phyloP scores from a whole-genome alignment of 495 filamentous ascomycete genomes.

The Diplogelasinospora grovesii region DNA sequence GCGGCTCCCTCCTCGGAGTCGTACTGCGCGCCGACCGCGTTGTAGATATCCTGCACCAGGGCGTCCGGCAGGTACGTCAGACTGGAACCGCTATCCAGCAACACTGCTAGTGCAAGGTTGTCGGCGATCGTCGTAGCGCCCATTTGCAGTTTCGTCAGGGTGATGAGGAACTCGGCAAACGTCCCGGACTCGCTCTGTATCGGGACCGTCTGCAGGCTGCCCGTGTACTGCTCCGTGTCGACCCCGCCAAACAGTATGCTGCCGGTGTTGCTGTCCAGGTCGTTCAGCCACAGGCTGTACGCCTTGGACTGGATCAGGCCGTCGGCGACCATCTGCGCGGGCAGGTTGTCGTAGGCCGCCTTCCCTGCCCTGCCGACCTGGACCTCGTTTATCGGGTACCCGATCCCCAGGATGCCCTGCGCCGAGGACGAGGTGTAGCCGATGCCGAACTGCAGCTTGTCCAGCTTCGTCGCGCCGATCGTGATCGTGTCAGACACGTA shows the following conservation, averaged over 20 bases:
- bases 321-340: constrained; percentile 61
- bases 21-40: constrained; percentile 58
- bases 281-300: constrained; percentile 86
- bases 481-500: constrained; percentile 74
- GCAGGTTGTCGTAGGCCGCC: constrained; percentile 69
- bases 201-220: constrained; percentile 67
- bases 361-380: constrained; percentile 56
- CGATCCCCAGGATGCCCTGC: constrained; percentile 86
- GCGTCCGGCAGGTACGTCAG: constrained; percentile 77
- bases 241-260: constrained; percentile 90
- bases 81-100: constrained; percentile 90
- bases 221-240: constrained; percentile 71
- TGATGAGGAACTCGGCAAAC: constrained; percentile 76
- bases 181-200: constrained; percentile 53
- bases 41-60: constrained; percentile 57
- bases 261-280: constrained; percentile 66
- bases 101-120: constrained; percentile 57
- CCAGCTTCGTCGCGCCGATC: constrained; percentile 57
- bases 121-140: constrained; percentile 42
- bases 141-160: constrained; percentile 52
- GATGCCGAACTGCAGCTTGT: constrained; percentile 75
- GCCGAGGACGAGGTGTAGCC: constrained; percentile 65
- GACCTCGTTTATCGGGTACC: constrained; percentile 79
- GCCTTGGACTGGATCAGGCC: constrained; percentile 71
- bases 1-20: constrained; percentile 49